Evolutionary conservation across 768 basidiomycete genomes (phyloP).

Genomic region (Mycena haematopus): DNA sequence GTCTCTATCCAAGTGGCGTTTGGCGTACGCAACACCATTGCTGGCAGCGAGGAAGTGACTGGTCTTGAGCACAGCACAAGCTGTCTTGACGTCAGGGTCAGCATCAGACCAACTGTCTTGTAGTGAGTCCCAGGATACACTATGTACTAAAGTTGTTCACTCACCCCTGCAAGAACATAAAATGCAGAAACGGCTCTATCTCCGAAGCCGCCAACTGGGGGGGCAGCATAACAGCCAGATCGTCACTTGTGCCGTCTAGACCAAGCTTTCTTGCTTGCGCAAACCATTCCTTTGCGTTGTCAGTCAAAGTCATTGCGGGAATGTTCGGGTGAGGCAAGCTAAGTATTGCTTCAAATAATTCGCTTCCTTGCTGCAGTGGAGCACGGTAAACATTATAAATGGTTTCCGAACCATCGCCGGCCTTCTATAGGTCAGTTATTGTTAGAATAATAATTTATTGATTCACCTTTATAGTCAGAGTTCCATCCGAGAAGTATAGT

Average conservation of each 20-base stretch:
- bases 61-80: constrained; percentile 10
- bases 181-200: constrained; percentile 12
- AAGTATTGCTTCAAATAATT: constrained; percentile 1
- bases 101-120: neutral
- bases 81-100: neutral
- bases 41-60: constrained; percentile 6
- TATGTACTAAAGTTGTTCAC: neutral
- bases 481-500: too few species aligned
- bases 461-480: too few species aligned
- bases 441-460: too few species aligned
- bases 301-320: neutral
- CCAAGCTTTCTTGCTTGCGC: neutral
- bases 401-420: neutral
- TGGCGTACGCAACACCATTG: neutral
- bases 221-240: neutral
- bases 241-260: constrained; percentile 3
- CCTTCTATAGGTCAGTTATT: neutral
- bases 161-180: constrained; percentile 6
- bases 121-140: neutral
- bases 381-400: constrained; percentile 10
- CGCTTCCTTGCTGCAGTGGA: neutral
- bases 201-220: neutral
- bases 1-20: neutral
- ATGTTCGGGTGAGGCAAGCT: neutral
- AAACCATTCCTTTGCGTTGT: neutral